Evolutionary conservation across 805 yeast species (phyloP).

Genomic region (Blastobotrys parvus): DNA sequence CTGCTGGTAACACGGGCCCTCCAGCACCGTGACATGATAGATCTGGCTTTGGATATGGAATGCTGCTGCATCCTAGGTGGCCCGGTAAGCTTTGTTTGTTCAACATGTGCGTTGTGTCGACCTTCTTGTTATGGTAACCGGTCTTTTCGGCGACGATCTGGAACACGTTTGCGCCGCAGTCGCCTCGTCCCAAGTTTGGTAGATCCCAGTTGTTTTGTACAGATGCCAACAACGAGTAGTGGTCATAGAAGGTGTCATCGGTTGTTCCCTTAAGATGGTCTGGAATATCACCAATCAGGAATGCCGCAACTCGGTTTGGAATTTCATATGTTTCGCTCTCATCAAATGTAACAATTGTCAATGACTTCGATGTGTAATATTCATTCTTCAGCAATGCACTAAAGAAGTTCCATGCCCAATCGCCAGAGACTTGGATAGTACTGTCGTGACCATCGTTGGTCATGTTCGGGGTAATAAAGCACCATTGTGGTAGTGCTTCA

Average conservation of each 20-base stretch:
- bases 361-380: conserved; percentile 40
- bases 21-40: conserved; percentile 12
- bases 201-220: conserved; percentile 45
- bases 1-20: conserved; percentile 4
- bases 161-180: conserved; percentile 44
- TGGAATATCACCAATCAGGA: conserved; percentile 40
- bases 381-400: conserved; percentile 36
- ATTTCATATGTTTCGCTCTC: conserved; percentile 38
- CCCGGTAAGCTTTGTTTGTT: conserved; percentile 11
- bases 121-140: conserved; percentile 11
- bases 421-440: conserved; percentile 37
- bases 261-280: conserved; percentile 34
- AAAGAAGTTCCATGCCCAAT: conserved; percentile 39
- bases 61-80: conserved; percentile 1
- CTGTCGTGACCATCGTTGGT: conserved; percentile 46
- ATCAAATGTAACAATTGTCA: conserved; percentile 43
- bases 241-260: conserved; percentile 43
- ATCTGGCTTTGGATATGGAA: conserved; percentile 10
- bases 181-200: conserved; percentile 42
- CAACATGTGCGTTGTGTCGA: conserved; percentile 8
- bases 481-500: conserved; percentile 42
- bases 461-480: conserved; percentile 47
- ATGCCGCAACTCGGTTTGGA: conserved; percentile 38
- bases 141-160: conserved; percentile 33
- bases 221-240: conserved; percentile 43